Conservation (phyloP, 495 filamentous ascomycete species). For the Apiosordaria backusii region DNA sequence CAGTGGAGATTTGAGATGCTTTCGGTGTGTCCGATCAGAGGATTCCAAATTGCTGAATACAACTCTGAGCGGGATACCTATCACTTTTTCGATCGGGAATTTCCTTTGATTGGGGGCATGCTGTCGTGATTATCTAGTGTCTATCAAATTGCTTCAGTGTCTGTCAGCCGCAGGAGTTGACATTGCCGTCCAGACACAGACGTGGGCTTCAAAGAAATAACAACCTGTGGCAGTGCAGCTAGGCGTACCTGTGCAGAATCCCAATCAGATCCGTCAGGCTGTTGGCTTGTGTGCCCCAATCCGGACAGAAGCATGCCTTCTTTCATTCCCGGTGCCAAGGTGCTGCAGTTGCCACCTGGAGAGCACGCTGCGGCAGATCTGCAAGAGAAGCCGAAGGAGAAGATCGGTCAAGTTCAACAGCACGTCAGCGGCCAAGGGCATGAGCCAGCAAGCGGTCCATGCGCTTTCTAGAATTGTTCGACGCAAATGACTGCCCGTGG, state of each 20-base stretch:
- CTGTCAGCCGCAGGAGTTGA: no score
- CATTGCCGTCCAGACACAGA: neutral
- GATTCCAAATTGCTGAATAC: neutral
- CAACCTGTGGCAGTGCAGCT: no score
- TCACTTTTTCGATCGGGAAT: no score
- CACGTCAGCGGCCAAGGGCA: conserved; percentile 21
- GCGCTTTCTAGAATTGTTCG: conserved; percentile 40
- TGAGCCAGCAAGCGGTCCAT: conserved; percentile 23
- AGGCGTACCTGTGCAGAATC: no score
- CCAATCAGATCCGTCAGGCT: no score
- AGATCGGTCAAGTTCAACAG: conserved; percentile 23
- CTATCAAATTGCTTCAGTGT: neutral
- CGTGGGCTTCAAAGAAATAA: neutral
- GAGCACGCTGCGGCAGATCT: conserved; percentile 24
- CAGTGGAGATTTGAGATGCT: neutral
- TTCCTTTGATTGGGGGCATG: no score
- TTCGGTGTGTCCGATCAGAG: neutral
- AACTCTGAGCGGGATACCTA: neutral
- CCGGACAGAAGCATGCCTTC: neutral
- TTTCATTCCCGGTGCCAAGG: neutral
- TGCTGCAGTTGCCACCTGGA: conserved; percentile 1
- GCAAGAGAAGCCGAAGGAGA: conserved; percentile 29
- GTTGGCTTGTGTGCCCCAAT: neutral
- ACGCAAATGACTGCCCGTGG: conserved; percentile 29
- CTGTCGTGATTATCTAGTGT: neutral